phyloP scores from a whole-genome alignment of 2,329 filamentous ascomycete genomes.

The Neopestalotiopsis sp. region DNA sequence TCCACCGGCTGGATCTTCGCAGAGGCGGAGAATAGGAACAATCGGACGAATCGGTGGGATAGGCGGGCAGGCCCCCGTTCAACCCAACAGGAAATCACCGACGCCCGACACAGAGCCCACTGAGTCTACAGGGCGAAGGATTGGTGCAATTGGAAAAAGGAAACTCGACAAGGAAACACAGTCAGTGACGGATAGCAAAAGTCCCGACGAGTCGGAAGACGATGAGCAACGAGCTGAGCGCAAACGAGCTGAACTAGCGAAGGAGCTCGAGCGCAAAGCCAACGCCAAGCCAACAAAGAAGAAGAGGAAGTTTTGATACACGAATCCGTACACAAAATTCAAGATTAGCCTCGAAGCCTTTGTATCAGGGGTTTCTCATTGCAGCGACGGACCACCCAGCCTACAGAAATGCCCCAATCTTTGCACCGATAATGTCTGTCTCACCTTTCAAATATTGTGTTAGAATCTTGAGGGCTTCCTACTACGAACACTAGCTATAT shows the following conservation, averaged over 20 bases:
- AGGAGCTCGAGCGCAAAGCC: constrained; percentile 54
- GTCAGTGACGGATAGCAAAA: neutral
- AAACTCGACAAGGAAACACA: constrained; percentile 4
- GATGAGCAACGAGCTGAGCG: constrained; percentile 48
- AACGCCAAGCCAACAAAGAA: constrained; percentile 58
- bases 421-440: neutral
- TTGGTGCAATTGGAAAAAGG: constrained; percentile 13
- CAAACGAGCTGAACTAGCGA: constrained; percentile 55
- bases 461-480: too few relatives aligned
- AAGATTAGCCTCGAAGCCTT: neutral
- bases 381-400: neutral
- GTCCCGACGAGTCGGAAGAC: constrained; percentile 29
- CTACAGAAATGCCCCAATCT: neutral
- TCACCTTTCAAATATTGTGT: neutral
- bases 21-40: constrained; percentile 11
- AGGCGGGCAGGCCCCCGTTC: constrained; percentile 10
- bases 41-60: constrained; percentile 20
- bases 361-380: neutral
- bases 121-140: neutral
- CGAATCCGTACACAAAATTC: neutral
- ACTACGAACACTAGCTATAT: too few relatives aligned
- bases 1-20: neutral
- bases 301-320: constrained; percentile 58
- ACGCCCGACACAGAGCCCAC: neutral
- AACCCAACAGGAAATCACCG: constrained; percentile 28